A percentile compares a stretch with the other conserved stretches of the same genome.
Conservation (phyloP, 108 stramenopile genomes). For the Nannochloropsis gaditana region DNA sequence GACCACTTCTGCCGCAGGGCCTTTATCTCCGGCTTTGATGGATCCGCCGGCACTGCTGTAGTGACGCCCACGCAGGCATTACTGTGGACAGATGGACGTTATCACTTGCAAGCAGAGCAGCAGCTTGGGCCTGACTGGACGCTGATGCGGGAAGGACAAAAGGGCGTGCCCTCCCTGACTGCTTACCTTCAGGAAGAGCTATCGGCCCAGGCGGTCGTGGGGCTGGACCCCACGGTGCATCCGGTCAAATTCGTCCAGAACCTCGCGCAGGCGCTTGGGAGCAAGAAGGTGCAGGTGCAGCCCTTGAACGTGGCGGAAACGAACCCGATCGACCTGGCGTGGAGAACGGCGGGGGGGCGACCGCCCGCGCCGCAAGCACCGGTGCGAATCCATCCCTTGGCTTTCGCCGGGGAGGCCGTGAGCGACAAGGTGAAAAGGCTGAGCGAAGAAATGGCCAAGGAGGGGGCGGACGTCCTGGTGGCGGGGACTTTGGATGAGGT, state of each 20-base stretch:
- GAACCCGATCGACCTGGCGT: conserved; percentile 81
- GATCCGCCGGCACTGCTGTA: conserved; percentile 88
- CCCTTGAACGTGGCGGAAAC: conserved; percentile 14
- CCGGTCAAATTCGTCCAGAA: conserved; percentile 18
- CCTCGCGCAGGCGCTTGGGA: background rate
- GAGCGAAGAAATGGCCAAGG: conserved; percentile 61
- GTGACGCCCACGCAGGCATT: conserved; percentile 60
- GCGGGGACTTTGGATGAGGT: conserved; percentile 88
- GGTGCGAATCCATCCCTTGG: conserved; percentile 79
- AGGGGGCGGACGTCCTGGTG: conserved; percentile 72
- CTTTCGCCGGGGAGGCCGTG: conserved; percentile 72
- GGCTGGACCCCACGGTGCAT: conserved; percentile 39
- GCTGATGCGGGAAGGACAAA: conserved; percentile 67
- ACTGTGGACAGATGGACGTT: conserved; percentile 93
- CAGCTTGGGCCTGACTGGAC: conserved; percentile 62
- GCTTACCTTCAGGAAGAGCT: conserved; percentile 27
- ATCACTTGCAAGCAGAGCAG: conserved; percentile 82
- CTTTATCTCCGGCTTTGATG: conserved; percentile 81
- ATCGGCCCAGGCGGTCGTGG: conserved; percentile 24
- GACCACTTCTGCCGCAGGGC: conserved; percentile 75
- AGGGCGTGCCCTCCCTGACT: conserved; percentile 42
- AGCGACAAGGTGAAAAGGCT: conserved; percentile 64
- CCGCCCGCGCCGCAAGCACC: conserved; percentile 68
- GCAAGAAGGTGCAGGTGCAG: background rate
- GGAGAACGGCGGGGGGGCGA: conserved; percentile 60